Percentiles rank a stretch among this genome's conserved stretches.
These are phyloP conservation scores for Millerago galiae DNA, from an alignment of 805 yeast genomes.

Conservation along the genomic window DNA sequence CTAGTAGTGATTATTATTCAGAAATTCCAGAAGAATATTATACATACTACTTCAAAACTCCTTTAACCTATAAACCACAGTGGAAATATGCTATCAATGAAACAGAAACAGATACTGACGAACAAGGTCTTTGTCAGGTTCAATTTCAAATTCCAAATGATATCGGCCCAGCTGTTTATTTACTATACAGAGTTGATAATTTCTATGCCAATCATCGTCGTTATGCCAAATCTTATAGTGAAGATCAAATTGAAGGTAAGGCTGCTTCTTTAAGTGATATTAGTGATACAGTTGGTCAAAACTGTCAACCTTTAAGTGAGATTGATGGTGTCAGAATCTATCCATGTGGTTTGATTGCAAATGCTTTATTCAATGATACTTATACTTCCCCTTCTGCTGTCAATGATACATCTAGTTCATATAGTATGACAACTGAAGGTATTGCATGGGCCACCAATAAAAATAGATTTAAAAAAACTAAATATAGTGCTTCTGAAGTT, in stretches of 20 bases:
- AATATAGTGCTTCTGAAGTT: constrained; percentile 51
- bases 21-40: constrained; percentile 55
- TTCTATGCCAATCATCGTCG: constrained; percentile 94
- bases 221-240: constrained; percentile 82
- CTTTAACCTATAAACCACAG: constrained; percentile 42
- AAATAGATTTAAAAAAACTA: constrained; percentile 56
- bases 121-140: constrained; percentile 58
- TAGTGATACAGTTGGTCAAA: constrained; percentile 40
- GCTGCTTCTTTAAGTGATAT: constrained; percentile 52
- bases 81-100: constrained; percentile 56
- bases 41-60: constrained; percentile 47
- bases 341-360: constrained; percentile 84
- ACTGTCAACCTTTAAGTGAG: constrained; percentile 63
- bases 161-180: constrained; percentile 65
- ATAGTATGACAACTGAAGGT: constrained; percentile 40
- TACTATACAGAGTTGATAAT: constrained; percentile 80
- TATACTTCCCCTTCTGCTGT: constrained; percentile 38
- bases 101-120: constrained; percentile 36
- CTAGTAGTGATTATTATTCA: constrained; percentile 37
- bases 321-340: constrained; percentile 55
- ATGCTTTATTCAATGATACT: constrained; percentile 74
- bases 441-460: constrained; percentile 73
- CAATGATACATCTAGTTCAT: constrained; percentile 29
- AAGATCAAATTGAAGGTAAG: constrained; percentile 75
- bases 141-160: constrained; percentile 68